Evolutionary conservation across 1,284 basidiomycete genomes (phyloP).

Genomic region (Malassezia nana): DNA sequence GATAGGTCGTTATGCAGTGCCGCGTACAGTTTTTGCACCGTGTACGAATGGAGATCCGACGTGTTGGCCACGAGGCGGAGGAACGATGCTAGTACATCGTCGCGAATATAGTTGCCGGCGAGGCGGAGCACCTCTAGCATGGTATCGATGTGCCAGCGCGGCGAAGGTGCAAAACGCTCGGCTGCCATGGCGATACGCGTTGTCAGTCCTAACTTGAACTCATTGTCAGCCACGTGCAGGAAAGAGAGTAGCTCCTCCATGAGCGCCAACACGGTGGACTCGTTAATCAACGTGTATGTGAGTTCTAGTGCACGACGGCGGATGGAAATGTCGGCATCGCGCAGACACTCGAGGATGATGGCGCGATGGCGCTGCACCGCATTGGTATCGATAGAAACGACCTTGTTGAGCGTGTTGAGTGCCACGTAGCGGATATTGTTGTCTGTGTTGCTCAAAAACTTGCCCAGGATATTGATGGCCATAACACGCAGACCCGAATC

Average conservation of each 20-base stretch:
- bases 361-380: constrained; percentile 96
- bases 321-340: constrained; percentile 98
- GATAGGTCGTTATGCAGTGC: constrained; percentile 85
- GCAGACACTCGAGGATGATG: constrained; percentile 93
- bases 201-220: constrained; percentile 96
- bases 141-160: constrained; percentile 98
- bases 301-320: constrained; percentile 89
- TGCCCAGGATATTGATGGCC: constrained; percentile 99
- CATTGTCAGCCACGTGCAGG: constrained; percentile 94
- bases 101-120: constrained; percentile 95
- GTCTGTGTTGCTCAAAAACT: constrained; percentile 93
- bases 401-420: constrained; percentile 95
- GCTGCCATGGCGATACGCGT: constrained; percentile 94
- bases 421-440: constrained; percentile 99
- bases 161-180: constrained; percentile 92
- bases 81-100: constrained; percentile 89
- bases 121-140: constrained; percentile 83
- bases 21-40: constrained; percentile 79
- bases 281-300: constrained; percentile 94
- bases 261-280: constrained; percentile 82
- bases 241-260: constrained; percentile 88
- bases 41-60: constrained; percentile 91
- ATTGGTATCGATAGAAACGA: constrained; percentile 93
- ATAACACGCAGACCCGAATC: constrained; percentile 91
- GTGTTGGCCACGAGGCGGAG: constrained; percentile 93